These are phyloP conservation scores for Chlorella vulgaris DNA, from an alignment of 139 green algal species.

Conservation along the genomic window DNA sequence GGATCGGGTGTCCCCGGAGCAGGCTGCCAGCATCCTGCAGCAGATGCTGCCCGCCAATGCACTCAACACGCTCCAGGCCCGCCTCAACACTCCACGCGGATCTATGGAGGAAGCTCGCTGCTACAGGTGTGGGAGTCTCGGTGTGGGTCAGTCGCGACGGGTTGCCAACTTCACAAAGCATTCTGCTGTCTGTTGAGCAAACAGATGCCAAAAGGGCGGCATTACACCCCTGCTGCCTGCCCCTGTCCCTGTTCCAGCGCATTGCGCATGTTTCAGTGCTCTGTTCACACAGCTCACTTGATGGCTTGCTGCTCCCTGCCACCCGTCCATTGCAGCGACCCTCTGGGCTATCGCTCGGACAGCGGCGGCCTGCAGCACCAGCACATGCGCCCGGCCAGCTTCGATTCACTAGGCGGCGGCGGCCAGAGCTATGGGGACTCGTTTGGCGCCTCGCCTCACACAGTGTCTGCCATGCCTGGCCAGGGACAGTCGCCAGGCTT, in stretches of 20 bases:
- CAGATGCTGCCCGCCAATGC: slow-evolving; percentile 27
- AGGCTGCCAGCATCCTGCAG: slow-evolving; percentile 46
- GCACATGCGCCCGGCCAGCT: slow-evolving; percentile 1
- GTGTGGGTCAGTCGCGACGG: background rate
- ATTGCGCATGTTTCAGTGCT: too few species aligned
- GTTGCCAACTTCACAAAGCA: too few species aligned
- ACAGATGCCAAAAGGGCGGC: too few species aligned
- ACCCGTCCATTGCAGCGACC: slow-evolving; percentile 1
- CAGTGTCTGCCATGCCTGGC: background rate
- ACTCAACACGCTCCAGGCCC: slow-evolving; percentile 16
- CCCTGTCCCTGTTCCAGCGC: too few species aligned
- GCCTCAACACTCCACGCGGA: slow-evolving; percentile 18
- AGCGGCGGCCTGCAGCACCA: background rate
- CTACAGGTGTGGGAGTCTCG: slow-evolving; percentile 29
- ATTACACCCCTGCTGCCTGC: too few species aligned
- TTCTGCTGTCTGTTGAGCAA: too few species aligned
- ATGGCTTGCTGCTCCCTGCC: background rate
- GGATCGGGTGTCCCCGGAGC: slow-evolving; percentile 24
- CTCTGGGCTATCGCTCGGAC: background rate
- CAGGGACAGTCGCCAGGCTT: background rate
- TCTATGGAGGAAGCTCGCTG: background rate
- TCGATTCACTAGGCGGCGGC: background rate
- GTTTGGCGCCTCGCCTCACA: background rate
- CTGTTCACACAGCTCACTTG: background rate
- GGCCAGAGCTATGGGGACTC: too few species aligned